Evolutionary conservation across 2,329 filamentous ascomycete genomes (phyloP), one percentile per base, ranked within the genome.

Genomic region (Westerdykella aurantiaca): DNA sequence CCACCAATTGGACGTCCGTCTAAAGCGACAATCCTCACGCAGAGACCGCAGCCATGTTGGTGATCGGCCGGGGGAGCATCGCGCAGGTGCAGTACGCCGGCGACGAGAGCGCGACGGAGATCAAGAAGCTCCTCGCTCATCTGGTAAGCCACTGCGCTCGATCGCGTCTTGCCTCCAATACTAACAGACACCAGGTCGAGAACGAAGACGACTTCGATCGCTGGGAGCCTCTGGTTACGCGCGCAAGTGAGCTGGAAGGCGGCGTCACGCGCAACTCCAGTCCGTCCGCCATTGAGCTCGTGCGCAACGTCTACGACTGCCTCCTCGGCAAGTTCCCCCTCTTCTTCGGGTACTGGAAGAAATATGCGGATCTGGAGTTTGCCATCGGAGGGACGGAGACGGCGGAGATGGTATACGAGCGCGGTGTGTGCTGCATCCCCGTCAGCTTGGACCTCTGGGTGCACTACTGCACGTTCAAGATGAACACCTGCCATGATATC

Each of bases 291-390:
- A 89, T 98, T 57, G 83, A 88, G 16, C 84, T 88, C 10, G 85
- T 89, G 44, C 85, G 93, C 69, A 82, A 87, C 67, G 81, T 87
- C 50, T 97, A 95, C 73, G 90, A 98, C 67, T 82, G 86, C 38
- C 94, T 98, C 63, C 83, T 98, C 17, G 81, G 87, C 48, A 96
- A 95, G 64, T 98, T 96, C 53, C 93, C 93, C 2, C 78, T 97
- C 10, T 81, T 97, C 33, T 98, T 97, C 61, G 93, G 91, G 41
- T 98, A 97, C 73, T 98, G 93, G 93, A 97, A 97, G 75, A 97
- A 96, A 68, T 98, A 97, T 77, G 93, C 93, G 61, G 91, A 97
- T 61, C 78, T 95, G 51, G 93, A 98, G 64, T 98, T 98, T 72
- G 89, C 89, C 40, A 95, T 98, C 53, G 89, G 89, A 4, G 93